Evolutionary conservation across 139 green algal species (phyloP).

Genomic region (Tetraselmis chui): DNA sequence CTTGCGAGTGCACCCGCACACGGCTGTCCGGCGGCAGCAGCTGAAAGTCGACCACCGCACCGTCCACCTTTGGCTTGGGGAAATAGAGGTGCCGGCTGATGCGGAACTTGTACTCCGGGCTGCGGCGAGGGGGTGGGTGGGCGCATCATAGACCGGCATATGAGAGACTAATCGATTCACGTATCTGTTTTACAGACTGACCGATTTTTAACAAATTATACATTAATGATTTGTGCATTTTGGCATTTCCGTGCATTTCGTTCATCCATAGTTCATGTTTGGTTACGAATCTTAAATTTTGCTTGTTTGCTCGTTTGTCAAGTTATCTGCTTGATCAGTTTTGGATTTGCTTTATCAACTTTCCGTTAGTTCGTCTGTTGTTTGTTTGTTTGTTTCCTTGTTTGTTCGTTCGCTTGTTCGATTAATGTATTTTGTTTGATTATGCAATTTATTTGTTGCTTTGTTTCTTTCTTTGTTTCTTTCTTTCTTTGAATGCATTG

Average conservation of each 20-base stretch:
- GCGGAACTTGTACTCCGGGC: not conserved
- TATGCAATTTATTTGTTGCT: not conserved
- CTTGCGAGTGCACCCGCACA: constrained; percentile 2
- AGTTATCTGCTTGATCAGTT: too few relatives aligned
- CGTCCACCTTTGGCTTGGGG: constrained; percentile 73
- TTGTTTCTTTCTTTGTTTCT: not conserved
- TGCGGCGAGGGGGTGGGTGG: not conserved
- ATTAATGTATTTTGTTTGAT: not conserved
- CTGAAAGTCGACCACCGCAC: constrained; percentile 68
- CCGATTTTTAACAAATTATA: not conserved
- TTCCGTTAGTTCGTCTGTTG: too few relatives aligned
- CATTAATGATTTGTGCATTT: not conserved
- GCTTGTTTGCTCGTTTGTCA: too few relatives aligned
- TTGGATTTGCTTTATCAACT: too few relatives aligned
- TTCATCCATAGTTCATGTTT: too few relatives aligned
- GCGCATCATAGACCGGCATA: too few relatives aligned
- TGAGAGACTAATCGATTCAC: too few relatives aligned
- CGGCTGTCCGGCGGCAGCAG: constrained; percentile 35
- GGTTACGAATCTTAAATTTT: too few relatives aligned
- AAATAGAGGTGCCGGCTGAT: constrained; percentile 62
- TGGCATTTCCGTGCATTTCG: not conserved
- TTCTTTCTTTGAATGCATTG: not conserved
- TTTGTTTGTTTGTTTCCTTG: too few relatives aligned
- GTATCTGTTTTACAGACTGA: too few relatives aligned
- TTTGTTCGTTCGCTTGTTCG: too few relatives aligned